Base-by-base conservation (phyloP, 2,329 filamentous ascomycete species). In the Biscogniauxia sp. region DNA sequence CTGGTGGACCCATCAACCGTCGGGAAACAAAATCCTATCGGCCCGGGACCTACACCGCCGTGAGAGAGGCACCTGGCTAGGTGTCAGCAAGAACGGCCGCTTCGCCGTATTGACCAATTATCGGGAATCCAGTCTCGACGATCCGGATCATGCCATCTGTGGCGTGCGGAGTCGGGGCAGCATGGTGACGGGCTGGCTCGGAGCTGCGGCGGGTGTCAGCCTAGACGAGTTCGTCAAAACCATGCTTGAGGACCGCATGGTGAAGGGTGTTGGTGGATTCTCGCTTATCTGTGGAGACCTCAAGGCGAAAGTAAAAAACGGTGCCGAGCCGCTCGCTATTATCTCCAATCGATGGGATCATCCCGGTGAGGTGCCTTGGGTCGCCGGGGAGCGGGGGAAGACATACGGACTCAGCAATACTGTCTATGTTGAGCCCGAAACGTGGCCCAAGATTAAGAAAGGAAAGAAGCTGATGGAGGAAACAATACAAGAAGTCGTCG, bases 101-200 rank as follows among this genome's bases (percentile, higher is more conserved):
- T 78, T 89, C 58, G 86, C 87, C 8, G 82, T 88, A 13, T 78
- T 90, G 61, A 90, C 87, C 59, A 90, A 90, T 75, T 89, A 86
- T 70, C 82, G 85, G 60, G 87, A 90, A 75, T 78, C 76, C 23
- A 74, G 79, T 58, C 68, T 77, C 20, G 70, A 80, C 59, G 82
- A 85, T 68, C 76, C 77, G 3, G 75, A 77, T 17, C 82, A 84
- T 64, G 82, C 83, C 2, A 75, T 88, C 32, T 75, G 80, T 69
- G 84, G 80, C 19, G 75, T 78, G 62, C 82, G 80, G 68, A 88
- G 85, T 70, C 81, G 87, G 57, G 87, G 87, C 55, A 82, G 79
- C 54, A 86, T 89, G 79, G 85, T 88, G 28, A 89, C 82, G 13
- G 81, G 84, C 0, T 89, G 86, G 86, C 73, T 88, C 51, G 80